A percentile compares a stretch with the other conserved stretches of the same genome.
Evolutionary conservation across 2,329 filamentous ascomycete genomes (phyloP).

Genomic region (Penicillium olsonii): DNA sequence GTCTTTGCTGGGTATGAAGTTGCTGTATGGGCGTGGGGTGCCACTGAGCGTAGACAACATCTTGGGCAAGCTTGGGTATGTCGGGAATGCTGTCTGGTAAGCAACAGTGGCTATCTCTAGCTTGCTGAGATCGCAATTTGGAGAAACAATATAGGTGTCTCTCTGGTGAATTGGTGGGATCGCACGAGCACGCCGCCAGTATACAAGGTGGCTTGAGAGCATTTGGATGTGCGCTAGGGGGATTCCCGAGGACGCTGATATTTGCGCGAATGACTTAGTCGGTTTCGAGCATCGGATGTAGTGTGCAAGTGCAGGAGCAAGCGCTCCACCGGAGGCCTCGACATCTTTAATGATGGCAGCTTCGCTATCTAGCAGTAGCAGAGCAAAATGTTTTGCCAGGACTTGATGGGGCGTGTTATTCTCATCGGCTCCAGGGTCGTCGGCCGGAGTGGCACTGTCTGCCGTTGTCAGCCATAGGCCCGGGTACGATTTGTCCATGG

Average conservation of each 20-base stretch:
- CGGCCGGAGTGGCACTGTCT: slow-evolving; percentile 72
- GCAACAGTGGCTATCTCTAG: slow-evolving; percentile 68
- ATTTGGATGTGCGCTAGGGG: slow-evolving; percentile 79
- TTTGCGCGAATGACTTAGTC: slow-evolving; percentile 70
- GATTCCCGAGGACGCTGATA: slow-evolving; percentile 63
- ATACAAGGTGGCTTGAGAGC: slow-evolving; percentile 89
- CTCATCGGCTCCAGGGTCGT: slow-evolving; percentile 61
- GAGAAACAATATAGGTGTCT: slow-evolving; percentile 88
- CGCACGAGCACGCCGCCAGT: slow-evolving; percentile 89
- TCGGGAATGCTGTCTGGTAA: slow-evolving; percentile 78
- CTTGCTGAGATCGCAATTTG: slow-evolving; percentile 77
- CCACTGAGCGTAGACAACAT: slow-evolving; percentile 83
- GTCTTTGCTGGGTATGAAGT: slow-evolving; percentile 81
- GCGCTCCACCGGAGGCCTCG: slow-evolving; percentile 70
- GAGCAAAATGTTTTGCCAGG: slow-evolving; percentile 80
- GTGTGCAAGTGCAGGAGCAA: slow-evolving; percentile 75
- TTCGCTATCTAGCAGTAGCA: slow-evolving; percentile 83
- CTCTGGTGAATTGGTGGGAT: slow-evolving; percentile 87
- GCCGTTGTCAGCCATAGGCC: slow-evolving; percentile 87
- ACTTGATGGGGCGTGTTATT: slow-evolving; percentile 55
- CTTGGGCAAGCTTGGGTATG: slow-evolving; percentile 78
- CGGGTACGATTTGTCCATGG: slow-evolving; percentile 67
- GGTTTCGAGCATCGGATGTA: slow-evolving; percentile 62
- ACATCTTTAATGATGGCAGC: slow-evolving; percentile 72
- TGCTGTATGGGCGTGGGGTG: slow-evolving; percentile 78